phyloP scores from a whole-genome alignment of 108 stramenopile species.

The Nitzschia sp. region DNA sequence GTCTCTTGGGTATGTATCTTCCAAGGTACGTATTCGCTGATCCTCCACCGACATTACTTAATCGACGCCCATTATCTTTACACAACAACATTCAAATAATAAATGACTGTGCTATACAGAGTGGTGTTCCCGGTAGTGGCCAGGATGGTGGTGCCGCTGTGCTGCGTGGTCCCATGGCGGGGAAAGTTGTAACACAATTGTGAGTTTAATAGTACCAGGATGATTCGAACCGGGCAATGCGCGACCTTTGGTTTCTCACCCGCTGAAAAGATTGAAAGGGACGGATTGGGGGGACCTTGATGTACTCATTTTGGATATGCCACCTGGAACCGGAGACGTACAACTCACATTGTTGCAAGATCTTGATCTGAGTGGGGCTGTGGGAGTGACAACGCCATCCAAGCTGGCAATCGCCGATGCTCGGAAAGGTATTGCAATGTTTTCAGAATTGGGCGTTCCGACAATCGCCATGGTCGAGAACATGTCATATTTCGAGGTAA shows the following conservation, averaged over 20 bases:
- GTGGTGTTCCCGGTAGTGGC: slow-evolving; percentile 90
- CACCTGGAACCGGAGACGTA: slow-evolving; percentile 99
- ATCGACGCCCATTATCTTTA: no score
- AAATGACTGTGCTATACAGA: slow-evolving; percentile 24
- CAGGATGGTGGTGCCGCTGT: slow-evolving; percentile 67
- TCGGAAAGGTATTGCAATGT: slow-evolving; percentile 96
- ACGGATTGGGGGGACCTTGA: slow-evolving; percentile 99
- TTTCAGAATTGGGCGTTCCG: slow-evolving; percentile 89
- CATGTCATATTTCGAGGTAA: slow-evolving; percentile 91
- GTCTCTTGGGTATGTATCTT: slow-evolving; percentile 85
- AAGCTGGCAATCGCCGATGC: slow-evolving; percentile 93
- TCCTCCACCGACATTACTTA: no score
- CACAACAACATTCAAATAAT: no score
- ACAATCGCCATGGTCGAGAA: slow-evolving; percentile 97
- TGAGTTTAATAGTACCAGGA: slow-evolving; percentile 11
- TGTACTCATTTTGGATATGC: slow-evolving; percentile 95
- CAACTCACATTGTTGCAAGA: slow-evolving; percentile 96
- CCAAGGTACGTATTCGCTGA: slow-evolving; percentile 28
- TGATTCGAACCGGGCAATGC: neutral
- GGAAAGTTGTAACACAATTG: slow-evolving; percentile 91
- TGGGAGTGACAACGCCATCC: slow-evolving; percentile 98
- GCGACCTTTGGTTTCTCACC: no score
- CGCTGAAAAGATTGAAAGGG: slow-evolving; percentile 76
- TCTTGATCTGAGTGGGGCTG: slow-evolving; percentile 92
- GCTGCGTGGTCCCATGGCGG: slow-evolving; percentile 90